Evolutionary conservation across 192 early-diverging fungal genomes (phyloP).

Genomic region (Chytriomyces confervae): DNA sequence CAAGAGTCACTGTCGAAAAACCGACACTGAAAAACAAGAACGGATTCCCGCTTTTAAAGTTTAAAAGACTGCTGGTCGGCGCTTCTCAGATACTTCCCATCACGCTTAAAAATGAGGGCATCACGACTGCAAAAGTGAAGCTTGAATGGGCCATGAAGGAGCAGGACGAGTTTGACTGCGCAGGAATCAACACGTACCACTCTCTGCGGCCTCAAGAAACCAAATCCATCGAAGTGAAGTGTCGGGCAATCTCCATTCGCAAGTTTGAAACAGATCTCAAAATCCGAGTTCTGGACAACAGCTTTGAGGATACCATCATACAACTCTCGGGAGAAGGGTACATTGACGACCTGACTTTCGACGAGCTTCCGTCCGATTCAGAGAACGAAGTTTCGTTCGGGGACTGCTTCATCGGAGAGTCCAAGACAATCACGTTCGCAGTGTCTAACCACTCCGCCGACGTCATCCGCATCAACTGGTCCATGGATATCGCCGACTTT

Average conservation of each 20-base stretch:
- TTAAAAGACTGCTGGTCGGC: slow-evolving; percentile 56
- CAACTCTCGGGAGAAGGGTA: slow-evolving; percentile 61
- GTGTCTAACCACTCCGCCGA: slow-evolving; percentile 57
- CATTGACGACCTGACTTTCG: slow-evolving; percentile 60
- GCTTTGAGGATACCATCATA: slow-evolving; percentile 61
- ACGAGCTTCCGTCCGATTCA: slow-evolving; percentile 52
- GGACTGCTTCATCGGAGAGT: slow-evolving; percentile 59
- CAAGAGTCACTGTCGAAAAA: slow-evolving; percentile 58
- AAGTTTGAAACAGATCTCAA: slow-evolving; percentile 57
- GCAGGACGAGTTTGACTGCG: slow-evolving; percentile 53
- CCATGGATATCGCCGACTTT: slow-evolving; percentile 44
- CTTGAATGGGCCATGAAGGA: slow-evolving; percentile 59
- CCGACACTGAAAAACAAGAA: slow-evolving; percentile 46
- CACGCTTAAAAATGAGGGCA: slow-evolving; percentile 61
- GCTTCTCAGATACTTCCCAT: slow-evolving; percentile 50
- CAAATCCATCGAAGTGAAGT: slow-evolving; percentile 48
- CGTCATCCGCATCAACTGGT: slow-evolving; percentile 43
- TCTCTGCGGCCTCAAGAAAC: slow-evolving; percentile 53
- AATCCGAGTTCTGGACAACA: slow-evolving; percentile 60
- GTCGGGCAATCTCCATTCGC: slow-evolving; percentile 44
- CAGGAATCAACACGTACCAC: slow-evolving; percentile 47
- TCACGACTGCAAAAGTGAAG: slow-evolving; percentile 61
- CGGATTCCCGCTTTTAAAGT: slow-evolving; percentile 52
- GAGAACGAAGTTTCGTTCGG: slow-evolving; percentile 58
- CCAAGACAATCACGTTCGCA: slow-evolving; percentile 38